Evolutionary conservation across 768 basidiomycete species (phyloP).

Genomic region (Leccinum aurantiacum): DNA sequence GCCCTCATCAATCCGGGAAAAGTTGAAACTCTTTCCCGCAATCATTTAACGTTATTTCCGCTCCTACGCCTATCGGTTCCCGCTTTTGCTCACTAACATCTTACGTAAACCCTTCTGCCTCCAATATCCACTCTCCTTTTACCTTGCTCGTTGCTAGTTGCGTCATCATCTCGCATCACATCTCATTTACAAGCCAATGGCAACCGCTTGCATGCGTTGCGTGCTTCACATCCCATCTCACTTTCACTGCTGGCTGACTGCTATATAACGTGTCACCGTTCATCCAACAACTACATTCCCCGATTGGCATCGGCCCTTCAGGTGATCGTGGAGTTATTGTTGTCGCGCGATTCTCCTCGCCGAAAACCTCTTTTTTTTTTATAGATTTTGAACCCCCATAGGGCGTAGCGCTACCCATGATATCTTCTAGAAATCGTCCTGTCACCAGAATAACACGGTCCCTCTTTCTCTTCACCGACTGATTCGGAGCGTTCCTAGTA

Average conservation of each 20-base stretch:
- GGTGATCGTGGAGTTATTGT: neutral
- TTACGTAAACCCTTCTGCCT: neutral
- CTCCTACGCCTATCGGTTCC: conserved; percentile 12
- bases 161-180: neutral
- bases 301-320: neutral
- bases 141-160: neutral
- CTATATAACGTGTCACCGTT: neutral
- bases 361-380: neutral
- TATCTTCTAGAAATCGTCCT: neutral
- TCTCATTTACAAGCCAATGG: neutral
- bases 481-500: neutral
- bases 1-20: neutral
- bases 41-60: conserved; percentile 3
- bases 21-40: conserved; percentile 10
- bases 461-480: neutral
- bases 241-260: neutral
- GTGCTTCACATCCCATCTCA: neutral
- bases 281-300: neutral
- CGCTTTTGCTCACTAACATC: neutral
- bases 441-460: neutral
- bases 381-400: neutral
- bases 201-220: neutral
- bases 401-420: neutral
- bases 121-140: neutral
- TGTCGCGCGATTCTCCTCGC: neutral